Conservation (phyloP, 352 stramenopile genomes). For the Globisporangium polare region DNA sequence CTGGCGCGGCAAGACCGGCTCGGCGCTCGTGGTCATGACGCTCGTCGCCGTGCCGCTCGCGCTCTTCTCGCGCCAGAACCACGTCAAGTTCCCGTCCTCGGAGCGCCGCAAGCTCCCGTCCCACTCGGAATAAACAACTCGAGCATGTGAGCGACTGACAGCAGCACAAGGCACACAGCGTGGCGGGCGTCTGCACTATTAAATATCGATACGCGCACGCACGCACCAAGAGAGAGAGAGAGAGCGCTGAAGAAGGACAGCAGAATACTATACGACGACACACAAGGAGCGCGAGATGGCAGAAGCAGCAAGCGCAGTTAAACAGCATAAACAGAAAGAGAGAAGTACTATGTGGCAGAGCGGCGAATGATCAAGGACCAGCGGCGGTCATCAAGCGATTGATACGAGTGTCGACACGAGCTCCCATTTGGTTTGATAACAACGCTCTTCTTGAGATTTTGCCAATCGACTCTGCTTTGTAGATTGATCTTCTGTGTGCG, state of each 20-base stretch:
- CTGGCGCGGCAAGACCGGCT: conserved; percentile 74
- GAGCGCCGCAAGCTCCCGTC: conserved; percentile 52
- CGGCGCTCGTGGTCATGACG: conserved; percentile 52
- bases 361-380: neutral
- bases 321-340: neutral
- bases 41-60: conserved; percentile 46
- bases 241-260: neutral
- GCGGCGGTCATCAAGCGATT: neutral
- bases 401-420: neutral
- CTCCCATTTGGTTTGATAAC: no score
- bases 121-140: conserved; percentile 2
- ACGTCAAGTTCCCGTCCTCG: conserved; percentile 69
- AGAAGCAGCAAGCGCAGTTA: neutral
- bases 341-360: neutral
- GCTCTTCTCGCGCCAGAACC: conserved; percentile 57
- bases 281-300: neutral
- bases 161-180: neutral
- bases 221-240: neutral
- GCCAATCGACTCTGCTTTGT: no score
- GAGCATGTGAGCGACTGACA: neutral
- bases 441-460: no score
- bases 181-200: conserved; percentile 2
- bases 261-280: neutral
- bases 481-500: no score
- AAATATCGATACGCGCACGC: conserved; percentile 8